These are phyloP conservation scores for Didymella sp. DNA, from an alignment of 2,329 filamentous ascomycete genomes.

Conservation along the genomic window DNA sequence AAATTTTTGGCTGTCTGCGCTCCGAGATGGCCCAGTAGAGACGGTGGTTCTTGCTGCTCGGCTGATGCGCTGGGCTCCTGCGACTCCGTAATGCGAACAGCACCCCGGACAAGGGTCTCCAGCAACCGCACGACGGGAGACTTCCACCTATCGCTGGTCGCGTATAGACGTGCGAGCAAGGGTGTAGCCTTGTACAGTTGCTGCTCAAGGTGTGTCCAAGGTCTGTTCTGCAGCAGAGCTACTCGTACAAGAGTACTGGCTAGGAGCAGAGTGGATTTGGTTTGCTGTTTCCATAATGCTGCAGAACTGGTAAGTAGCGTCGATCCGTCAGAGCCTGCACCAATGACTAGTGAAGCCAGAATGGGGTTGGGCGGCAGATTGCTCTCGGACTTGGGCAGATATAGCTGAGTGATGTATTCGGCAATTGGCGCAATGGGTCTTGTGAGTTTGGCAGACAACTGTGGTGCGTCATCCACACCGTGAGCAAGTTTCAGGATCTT, in stretches of 20 bases:
- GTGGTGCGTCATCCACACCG: conserved; percentile 70
- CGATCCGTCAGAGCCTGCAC: conserved; percentile 42
- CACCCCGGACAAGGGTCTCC: conserved; percentile 74
- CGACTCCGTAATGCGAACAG: conserved; percentile 62
- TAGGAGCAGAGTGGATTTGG: conserved; percentile 69
- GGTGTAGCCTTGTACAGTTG: conserved; percentile 83
- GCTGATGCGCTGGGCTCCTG: conserved; percentile 17
- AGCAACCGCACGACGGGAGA: conserved; percentile 72
- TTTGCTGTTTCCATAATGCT: conserved; percentile 63
- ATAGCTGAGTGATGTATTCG: conserved; percentile 76
- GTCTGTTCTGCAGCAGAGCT: conserved; percentile 67
- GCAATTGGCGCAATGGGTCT: conserved; percentile 75
- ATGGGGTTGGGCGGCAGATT: conserved; percentile 80
- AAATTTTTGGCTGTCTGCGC: conserved; percentile 84
- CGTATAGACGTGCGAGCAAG: conserved; percentile 77
- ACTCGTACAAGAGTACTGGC: conserved; percentile 74
- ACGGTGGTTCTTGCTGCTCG: conserved; percentile 72
- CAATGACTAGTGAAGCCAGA: conserved; percentile 70
- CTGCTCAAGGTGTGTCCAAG: conserved; percentile 72
- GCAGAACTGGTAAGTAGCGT: conserved; percentile 55
- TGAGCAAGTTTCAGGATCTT: conserved; percentile 75
- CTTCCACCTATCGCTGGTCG: conserved; percentile 70
- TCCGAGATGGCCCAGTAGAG: conserved; percentile 88
- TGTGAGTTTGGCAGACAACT: conserved; percentile 60
- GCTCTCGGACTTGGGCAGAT: conserved; percentile 72